Conservation (phyloP, 441 rosid genomes). For the Pelargonium myrrhifolium region DNA sequence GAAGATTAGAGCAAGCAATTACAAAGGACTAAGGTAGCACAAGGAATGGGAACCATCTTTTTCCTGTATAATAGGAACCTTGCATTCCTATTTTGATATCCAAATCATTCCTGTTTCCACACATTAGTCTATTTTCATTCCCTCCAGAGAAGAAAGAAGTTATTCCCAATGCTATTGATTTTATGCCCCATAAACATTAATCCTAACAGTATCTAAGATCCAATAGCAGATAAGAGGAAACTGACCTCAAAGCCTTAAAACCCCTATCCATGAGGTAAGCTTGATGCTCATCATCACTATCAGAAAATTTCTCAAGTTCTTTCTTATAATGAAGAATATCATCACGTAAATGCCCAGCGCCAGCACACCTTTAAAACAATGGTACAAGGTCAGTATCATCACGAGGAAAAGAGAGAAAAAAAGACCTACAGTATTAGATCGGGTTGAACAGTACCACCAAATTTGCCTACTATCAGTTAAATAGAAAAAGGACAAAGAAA, state of each 20-base stretch:
- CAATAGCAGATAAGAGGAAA: conserved; percentile 16
- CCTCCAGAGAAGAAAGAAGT: not conserved
- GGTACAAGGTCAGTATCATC: conserved; percentile 22
- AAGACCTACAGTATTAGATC: not conserved
- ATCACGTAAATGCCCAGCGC: conserved; percentile 87
- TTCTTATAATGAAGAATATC: conserved; percentile 65
- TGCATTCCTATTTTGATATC: not conserved
- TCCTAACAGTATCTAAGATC: conserved; percentile 6
- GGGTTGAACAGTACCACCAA: not conserved
- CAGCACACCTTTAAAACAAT: conserved; percentile 59
- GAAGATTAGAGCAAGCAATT: not conserved
- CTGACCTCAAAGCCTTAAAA: conserved; percentile 80
- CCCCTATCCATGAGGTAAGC: conserved; percentile 77
- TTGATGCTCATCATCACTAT: conserved; percentile 55
- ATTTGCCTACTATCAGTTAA: not conserved
- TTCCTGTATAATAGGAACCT: not conserved
- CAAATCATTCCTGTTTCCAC: not conserved
- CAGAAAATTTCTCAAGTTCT: conserved; percentile 48
- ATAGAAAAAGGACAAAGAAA: conserved; percentile 1
- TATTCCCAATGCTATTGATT: not conserved
- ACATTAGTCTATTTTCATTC: not conserved
- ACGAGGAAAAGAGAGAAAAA: not conserved
- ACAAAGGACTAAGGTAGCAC: not conserved
- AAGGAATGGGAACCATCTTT: too few species aligned
- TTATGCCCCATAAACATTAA: not conserved